Percentiles rank a stretch among this genome's conserved stretches.
Evolutionary conservation across 1,284 basidiomycete species (phyloP).

Genomic region (Rugosomyces carneus): DNA sequence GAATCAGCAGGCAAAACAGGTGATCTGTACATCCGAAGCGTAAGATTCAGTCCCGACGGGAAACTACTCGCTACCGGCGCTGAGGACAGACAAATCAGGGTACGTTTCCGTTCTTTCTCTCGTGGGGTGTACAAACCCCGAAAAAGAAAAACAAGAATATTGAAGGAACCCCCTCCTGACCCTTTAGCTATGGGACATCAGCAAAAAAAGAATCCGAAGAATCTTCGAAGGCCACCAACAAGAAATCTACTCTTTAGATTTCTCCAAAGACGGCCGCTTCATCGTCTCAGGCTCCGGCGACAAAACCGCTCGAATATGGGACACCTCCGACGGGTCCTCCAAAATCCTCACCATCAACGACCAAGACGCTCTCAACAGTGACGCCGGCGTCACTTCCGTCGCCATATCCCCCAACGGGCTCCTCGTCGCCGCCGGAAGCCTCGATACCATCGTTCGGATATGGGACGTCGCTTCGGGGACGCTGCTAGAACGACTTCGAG

Average conservation of each 20-base stretch:
- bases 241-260: slow-evolving; percentile 90
- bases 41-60: slow-evolving; percentile 82
- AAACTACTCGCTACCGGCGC: slow-evolving; percentile 78
- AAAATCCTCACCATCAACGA: slow-evolving; percentile 56
- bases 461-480: slow-evolving; percentile 77
- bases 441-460: slow-evolving; percentile 82
- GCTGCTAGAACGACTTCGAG: slow-evolving; percentile 70
- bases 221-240: slow-evolving; percentile 82
- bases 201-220: slow-evolving; percentile 62
- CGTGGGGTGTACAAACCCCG: not conserved
- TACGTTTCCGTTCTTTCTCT: slow-evolving; percentile 28
- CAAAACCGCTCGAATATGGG: slow-evolving; percentile 85
- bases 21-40: slow-evolving; percentile 80
- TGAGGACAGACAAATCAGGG: slow-evolving; percentile 79
- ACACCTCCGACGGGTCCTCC: slow-evolving; percentile 58
- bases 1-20: slow-evolving; percentile 58
- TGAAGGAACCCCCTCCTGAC: too few species aligned
- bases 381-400: slow-evolving; percentile 75
- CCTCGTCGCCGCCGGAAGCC: slow-evolving; percentile 76
- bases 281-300: slow-evolving; percentile 88
- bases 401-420: slow-evolving; percentile 78
- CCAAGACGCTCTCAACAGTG: slow-evolving; percentile 46
- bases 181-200: slow-evolving; percentile 81
- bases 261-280: slow-evolving; percentile 74
- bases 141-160: too few species aligned